Conservation (phyloP, 2,329 filamentous ascomycete species). For the Coniochaeta ligniaria region DNA sequence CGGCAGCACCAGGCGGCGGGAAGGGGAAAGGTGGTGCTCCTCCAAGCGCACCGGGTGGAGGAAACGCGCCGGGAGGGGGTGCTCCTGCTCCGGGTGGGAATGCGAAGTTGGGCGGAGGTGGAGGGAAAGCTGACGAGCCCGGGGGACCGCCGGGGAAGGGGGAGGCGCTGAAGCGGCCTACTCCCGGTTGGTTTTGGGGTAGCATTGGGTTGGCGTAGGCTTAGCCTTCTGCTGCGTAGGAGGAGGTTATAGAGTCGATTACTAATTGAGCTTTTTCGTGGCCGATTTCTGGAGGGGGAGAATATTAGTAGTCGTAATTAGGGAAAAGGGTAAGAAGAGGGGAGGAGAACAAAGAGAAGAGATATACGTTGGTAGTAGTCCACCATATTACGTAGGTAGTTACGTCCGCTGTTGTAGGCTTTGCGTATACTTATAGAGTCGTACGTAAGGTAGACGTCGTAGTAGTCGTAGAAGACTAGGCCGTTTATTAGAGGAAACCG, state of each 20-base stretch:
- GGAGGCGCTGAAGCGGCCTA: too few species aligned
- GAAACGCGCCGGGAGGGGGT: slow-evolving; percentile 28
- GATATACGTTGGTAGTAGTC: slow-evolving; percentile 90
- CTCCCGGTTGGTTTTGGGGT: slow-evolving; percentile 60
- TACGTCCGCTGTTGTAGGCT: slow-evolving; percentile 93
- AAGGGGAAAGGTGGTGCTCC: slow-evolving; percentile 14
- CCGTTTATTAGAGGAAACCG: slow-evolving; percentile 9
- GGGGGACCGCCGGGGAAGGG: too few species aligned
- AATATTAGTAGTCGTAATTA: too few species aligned
- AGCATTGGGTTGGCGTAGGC: slow-evolving; percentile 80
- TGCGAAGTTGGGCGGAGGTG: slow-evolving; percentile 31
- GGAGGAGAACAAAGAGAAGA: background rate
- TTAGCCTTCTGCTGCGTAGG: slow-evolving; percentile 91
- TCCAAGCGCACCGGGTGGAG: slow-evolving; percentile 29
- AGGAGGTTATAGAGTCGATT: slow-evolving; percentile 95
- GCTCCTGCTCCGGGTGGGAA: slow-evolving; percentile 33
- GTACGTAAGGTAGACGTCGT: slow-evolving; percentile 99
- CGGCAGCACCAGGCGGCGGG: slow-evolving; percentile 26
- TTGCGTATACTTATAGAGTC: slow-evolving; percentile 99
- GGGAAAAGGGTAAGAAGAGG: slow-evolving; percentile 3
- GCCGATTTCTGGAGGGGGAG: slow-evolving; percentile 90
- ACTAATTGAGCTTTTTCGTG: slow-evolving; percentile 98
- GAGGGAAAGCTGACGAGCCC: slow-evolving; percentile 50
- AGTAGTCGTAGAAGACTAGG: slow-evolving; percentile 89
- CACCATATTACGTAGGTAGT: slow-evolving; percentile 94